Conservation (phyloP, 805 yeast genomes). For the Candida krabiensis region DNA sequence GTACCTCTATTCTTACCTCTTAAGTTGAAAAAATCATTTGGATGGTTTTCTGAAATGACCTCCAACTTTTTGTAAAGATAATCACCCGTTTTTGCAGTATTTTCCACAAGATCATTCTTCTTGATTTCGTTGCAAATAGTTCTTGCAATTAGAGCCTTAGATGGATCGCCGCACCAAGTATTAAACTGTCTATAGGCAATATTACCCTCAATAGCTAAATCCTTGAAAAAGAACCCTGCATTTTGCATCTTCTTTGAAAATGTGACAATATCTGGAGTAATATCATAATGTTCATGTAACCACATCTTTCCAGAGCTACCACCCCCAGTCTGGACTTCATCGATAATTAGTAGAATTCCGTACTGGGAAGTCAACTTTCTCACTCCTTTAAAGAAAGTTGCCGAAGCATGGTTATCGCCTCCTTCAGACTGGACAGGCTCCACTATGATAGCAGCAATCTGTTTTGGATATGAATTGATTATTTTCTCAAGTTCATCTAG, state of each 20-base stretch:
- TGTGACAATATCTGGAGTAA: slow-evolving; percentile 66
- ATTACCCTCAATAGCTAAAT: slow-evolving; percentile 57
- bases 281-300: slow-evolving; percentile 71
- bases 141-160: slow-evolving; percentile 63
- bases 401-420: slow-evolving; percentile 71
- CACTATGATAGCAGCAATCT: slow-evolving; percentile 52
- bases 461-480: slow-evolving; percentile 38
- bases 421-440: slow-evolving; percentile 75
- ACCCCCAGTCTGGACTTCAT: slow-evolving; percentile 75
- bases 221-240: slow-evolving; percentile 68
- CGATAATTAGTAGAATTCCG: slow-evolving; percentile 61
- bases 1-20: slow-evolving; percentile 67
- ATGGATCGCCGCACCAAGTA: slow-evolving; percentile 80
- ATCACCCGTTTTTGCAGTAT: slow-evolving; percentile 52
- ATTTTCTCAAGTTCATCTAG: slow-evolving; percentile 43
- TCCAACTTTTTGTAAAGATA: slow-evolving; percentile 49
- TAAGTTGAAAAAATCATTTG: slow-evolving; percentile 44
- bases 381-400: slow-evolving; percentile 59
- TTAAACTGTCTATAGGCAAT: slow-evolving; percentile 69
- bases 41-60: slow-evolving; percentile 39
- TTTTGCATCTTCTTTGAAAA: slow-evolving; percentile 74
- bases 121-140: slow-evolving; percentile 56
- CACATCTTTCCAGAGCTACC: slow-evolving; percentile 73
- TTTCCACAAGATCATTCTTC: slow-evolving; percentile 47
- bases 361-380: slow-evolving; percentile 59